Base-by-base conservation (phyloP, 345 rosid species). In the Bruguiera parviflora region DNA sequence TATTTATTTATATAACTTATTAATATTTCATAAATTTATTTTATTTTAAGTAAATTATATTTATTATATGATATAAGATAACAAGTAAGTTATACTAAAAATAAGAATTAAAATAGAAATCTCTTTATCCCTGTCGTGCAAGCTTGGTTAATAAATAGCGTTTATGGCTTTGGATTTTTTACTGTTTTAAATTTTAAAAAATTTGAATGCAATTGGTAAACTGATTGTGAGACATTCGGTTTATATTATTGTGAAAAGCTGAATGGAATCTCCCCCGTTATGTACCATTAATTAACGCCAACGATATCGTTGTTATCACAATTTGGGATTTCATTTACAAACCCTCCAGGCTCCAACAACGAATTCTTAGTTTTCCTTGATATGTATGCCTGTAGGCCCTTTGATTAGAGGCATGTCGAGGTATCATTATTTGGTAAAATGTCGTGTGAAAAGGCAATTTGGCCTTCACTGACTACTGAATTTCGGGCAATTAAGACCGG, bases 261-360 rank as follows among this genome's bases (percentile, higher is more conserved):
- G 46, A 20, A 65, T 65, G 49, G 71, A 59, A 71, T 69, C 28
- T 46, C 22, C 49, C 46, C 61, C 61, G 73, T 79, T 73, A 68
- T 63, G 51, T 64, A 43, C 37, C 61, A 19, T 16, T 39, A 43
- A 57, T 82, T 71, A 72, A 57, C 74, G 77, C 29, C 28, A 67
- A 68, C 70, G 33, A 69, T 47, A 29, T 24, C 39, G 4, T 16
- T 24, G 5, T 51, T 51, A 49, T 68, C 52, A 46, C 27, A 32
- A 31, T 60, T 53, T 33, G 57, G 60, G 13, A 58, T 63, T 20
- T 58, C 25, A 57, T 60, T 25, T 51, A 57, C 58, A 27, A 4
- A 37, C 49, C 49, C 18, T 43, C 5, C 49, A 13, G 49, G 49
- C 39, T 33, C 71, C 59, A 24, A 24, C 28, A 10, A 56, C 1